Conservation (phyloP, 2,329 filamentous ascomycete species). For the Pseudocercospora fijiensis region DNA sequence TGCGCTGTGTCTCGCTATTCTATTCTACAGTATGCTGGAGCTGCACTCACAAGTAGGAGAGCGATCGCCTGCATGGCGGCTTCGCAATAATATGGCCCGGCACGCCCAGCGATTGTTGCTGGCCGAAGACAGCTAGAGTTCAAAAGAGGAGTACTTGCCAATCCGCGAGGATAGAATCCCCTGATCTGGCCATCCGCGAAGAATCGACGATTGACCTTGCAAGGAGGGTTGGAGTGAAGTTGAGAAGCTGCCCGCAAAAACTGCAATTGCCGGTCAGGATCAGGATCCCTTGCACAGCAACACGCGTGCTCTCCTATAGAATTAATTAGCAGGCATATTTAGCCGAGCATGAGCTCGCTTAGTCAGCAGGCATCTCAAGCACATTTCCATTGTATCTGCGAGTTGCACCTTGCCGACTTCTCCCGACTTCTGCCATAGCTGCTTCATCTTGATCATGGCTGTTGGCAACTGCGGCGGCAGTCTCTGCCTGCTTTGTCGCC, state of each 20-base stretch:
- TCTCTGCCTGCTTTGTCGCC: background rate
- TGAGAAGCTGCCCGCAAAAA: background rate
- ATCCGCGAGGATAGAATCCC: background rate
- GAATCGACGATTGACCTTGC: slow-evolving; percentile 1
- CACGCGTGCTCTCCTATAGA: background rate
- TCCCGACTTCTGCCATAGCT: slow-evolving; percentile 17
- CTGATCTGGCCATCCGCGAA: background rate
- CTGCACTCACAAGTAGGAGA: background rate
- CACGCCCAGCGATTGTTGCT: background rate
- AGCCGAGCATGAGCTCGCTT: background rate
- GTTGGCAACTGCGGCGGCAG: background rate
- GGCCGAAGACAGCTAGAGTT: background rate
- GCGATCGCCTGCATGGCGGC: background rate
- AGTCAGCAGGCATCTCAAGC: slow-evolving; percentile 8
- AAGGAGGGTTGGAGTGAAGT: background rate
- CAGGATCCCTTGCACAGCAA: background rate
- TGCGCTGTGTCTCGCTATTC: background rate
- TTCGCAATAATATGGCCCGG: background rate
- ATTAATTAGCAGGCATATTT: background rate
- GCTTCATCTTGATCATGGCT: slow-evolving; percentile 13
- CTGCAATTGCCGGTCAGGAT: slow-evolving; percentile 2
- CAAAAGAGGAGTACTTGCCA: background rate
- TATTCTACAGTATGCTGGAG: too few species aligned
- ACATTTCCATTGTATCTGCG: slow-evolving; percentile 15
- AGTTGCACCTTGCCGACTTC: slow-evolving; percentile 15